phyloP scores from a whole-genome alignment of 768 basidiomycete species.

The Tulasnella sp. region DNA sequence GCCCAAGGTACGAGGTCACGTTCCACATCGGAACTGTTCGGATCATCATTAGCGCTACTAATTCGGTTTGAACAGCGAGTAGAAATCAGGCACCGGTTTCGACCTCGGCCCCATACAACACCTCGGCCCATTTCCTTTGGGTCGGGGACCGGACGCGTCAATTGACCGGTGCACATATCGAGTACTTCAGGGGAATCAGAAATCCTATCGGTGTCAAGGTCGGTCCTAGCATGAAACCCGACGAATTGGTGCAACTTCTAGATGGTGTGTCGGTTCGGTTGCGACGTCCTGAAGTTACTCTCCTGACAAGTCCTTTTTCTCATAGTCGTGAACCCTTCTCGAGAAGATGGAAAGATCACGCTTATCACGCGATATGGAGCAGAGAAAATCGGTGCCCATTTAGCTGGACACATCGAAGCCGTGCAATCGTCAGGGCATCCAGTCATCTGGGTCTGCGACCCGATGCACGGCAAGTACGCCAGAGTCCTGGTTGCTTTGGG shows the following conservation, averaged over 20 bases:
- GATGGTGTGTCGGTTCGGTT: conserved; percentile 54
- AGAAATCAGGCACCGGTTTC: background rate
- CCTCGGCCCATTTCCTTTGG: conserved; percentile 94
- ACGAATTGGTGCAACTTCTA: conserved; percentile 75
- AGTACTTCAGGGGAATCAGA: conserved; percentile 89
- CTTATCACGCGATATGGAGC: conserved; percentile 95
- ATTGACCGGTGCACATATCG: conserved; percentile 89
- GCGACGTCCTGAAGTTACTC: background rate
- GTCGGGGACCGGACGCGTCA: conserved; percentile 96
- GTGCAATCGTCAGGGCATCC: conserved; percentile 82
- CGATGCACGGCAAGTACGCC: conserved; percentile 96
- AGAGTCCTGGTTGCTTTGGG: too few species aligned
- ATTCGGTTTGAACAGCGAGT: background rate
- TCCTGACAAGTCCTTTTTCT: background rate
- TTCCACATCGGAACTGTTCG: background rate
- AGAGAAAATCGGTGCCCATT: conserved; percentile 73
- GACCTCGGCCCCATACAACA: conserved; percentile 73
- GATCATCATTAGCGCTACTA: background rate
- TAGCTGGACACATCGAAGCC: conserved; percentile 78
- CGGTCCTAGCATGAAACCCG: conserved; percentile 80
- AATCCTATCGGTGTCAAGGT: conserved; percentile 97
- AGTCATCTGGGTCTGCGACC: conserved; percentile 94
- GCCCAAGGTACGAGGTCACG: conserved; percentile 35
- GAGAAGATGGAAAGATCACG: conserved; percentile 80
- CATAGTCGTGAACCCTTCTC: conserved; percentile 79